These are phyloP conservation scores for Mycena rebaudengoi DNA, from an alignment of 768 basidiomycete species.

Conservation along the genomic window DNA sequence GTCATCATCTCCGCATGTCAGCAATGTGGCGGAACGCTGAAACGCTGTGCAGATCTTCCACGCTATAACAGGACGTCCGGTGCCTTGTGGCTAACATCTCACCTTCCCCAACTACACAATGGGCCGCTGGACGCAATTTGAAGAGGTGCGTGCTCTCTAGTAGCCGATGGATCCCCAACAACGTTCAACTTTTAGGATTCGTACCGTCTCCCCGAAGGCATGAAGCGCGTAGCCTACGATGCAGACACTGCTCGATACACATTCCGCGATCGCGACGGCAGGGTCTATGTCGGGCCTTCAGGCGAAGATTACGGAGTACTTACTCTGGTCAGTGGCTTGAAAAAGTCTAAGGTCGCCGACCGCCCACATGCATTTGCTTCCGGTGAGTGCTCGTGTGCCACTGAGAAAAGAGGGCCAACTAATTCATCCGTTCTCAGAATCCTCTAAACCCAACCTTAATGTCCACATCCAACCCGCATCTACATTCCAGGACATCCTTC, in stretches of 20 bases:
- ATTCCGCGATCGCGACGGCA: constrained; percentile 55
- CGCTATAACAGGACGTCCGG: no score
- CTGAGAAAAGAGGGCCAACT: background rate
- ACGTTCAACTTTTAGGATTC: constrained; percentile 40
- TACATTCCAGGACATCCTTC: constrained; percentile 59
- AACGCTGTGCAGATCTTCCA: no score
- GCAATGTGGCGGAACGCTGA: no score
- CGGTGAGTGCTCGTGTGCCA: background rate
- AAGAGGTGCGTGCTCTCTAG: constrained; percentile 43
- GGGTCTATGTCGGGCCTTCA: constrained; percentile 53
- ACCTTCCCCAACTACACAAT: constrained; percentile 18
- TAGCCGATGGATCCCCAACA: background rate
- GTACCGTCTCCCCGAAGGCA: constrained; percentile 52
- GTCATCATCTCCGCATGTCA: no score
- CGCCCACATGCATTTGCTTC: constrained; percentile 20
- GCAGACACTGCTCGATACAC: constrained; percentile 60
- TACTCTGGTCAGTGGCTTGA: constrained; percentile 42
- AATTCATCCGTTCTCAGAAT: background rate
- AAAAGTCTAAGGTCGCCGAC: constrained; percentile 34
- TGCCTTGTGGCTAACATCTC: no score
- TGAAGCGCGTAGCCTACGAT: constrained; percentile 62
- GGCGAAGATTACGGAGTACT: constrained; percentile 56
- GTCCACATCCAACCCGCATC: constrained; percentile 25
- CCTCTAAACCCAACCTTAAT: background rate
- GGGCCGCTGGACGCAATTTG: constrained; percentile 42